Conservation (phyloP, 2,329 filamentous ascomycete species). For the Colletotrichum sp. region DNA sequence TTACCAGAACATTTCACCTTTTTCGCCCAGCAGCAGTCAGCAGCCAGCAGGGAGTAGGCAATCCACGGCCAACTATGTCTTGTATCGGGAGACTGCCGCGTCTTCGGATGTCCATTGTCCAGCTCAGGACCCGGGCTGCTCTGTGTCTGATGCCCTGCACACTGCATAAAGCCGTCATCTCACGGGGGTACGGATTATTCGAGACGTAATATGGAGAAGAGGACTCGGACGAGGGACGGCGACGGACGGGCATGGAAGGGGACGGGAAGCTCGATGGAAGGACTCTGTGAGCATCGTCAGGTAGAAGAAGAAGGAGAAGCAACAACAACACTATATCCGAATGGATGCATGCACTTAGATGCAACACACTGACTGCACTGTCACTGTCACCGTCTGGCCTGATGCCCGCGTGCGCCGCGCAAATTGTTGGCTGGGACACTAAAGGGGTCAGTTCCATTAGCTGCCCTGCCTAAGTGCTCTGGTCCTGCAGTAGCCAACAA, state of each 20-base stretch:
- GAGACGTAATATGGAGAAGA: background rate
- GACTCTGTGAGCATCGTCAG: background rate
- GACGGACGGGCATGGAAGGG: background rate
- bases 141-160: background rate
- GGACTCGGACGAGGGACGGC: background rate
- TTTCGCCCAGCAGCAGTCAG: background rate
- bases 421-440: conserved; percentile 17
- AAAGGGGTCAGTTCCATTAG: conserved; percentile 12
- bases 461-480: background rate
- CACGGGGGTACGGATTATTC: background rate
- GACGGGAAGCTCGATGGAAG: background rate
- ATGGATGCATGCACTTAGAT: background rate
- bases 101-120: background rate
- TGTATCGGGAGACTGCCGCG: background rate
- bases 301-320: background rate
- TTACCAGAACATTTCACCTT: background rate
- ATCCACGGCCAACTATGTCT: background rate
- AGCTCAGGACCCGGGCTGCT: background rate
- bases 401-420: conserved; percentile 5
- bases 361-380: background rate
- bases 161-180: background rate
- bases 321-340: background rate
- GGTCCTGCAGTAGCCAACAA: background rate
- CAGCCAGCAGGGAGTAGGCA: background rate
- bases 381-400: background rate